Conservation (phyloP, 192 early-diverging fungal species). For the Podila epicladia region DNA sequence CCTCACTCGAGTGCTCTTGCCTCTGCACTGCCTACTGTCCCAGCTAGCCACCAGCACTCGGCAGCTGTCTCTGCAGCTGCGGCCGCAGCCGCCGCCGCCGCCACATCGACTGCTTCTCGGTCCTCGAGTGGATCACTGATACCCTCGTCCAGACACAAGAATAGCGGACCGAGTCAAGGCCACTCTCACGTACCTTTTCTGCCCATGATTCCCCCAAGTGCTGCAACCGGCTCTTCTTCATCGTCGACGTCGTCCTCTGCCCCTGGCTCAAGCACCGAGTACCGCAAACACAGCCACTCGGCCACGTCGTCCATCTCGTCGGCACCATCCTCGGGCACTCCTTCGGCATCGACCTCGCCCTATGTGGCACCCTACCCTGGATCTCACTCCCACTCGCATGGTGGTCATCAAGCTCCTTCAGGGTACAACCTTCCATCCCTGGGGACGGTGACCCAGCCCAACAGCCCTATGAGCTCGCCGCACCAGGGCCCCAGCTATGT, state of each 20-base stretch:
- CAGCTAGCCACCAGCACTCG: constrained; percentile 47
- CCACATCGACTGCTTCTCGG: constrained; percentile 8
- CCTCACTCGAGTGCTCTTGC: constrained; percentile 22
- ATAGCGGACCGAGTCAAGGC: neutral
- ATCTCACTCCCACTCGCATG: constrained; percentile 10
- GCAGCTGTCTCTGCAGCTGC: constrained; percentile 45
- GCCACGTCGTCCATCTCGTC: constrained; percentile 27
- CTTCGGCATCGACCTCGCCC: constrained; percentile 29
- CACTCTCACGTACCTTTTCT: neutral
- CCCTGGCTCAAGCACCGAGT: constrained; percentile 10
- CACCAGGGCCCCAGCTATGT: constrained; percentile 19
- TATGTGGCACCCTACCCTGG: constrained; percentile 30
- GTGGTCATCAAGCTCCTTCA: constrained; percentile 8
- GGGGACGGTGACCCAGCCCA: constrained; percentile 27
- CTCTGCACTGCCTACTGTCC: constrained; percentile 30
- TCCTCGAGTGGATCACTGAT: constrained; percentile 5
- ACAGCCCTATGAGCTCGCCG: constrained; percentile 36
- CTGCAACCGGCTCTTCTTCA: neutral
- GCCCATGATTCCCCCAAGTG: neutral
- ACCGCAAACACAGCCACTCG: constrained; percentile 18
- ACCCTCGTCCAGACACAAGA: constrained; percentile 6
- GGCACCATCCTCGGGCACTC: constrained; percentile 27
- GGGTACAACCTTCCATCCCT: constrained; percentile 26
- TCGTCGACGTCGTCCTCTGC: neutral
- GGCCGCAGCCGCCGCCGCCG: constrained; percentile 34